Percentiles rank a stretch among this genome's conserved stretches.
phyloP scores from a whole-genome alignment of 2,329 filamentous ascomycete genomes.

The Purpureocillium takamizusanense region DNA sequence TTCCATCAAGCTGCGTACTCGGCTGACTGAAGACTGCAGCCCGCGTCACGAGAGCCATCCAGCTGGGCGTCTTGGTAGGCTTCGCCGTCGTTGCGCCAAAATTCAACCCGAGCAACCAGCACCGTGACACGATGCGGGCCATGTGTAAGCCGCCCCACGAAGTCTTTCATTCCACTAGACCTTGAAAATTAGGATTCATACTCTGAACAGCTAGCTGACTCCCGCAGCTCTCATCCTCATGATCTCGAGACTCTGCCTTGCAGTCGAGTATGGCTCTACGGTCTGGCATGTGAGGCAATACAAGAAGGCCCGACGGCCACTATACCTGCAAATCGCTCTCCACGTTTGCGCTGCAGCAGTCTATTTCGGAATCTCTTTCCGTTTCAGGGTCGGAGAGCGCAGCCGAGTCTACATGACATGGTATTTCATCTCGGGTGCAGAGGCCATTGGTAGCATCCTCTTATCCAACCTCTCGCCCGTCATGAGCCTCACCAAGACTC shows the following conservation, averaged over 20 bases:
- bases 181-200: no score
- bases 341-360: slow-evolving; percentile 25
- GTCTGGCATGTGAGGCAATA: slow-evolving; percentile 32
- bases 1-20: neutral
- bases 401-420: slow-evolving; percentile 30
- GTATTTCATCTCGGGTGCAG: slow-evolving; percentile 46
- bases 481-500: slow-evolving; percentile 52
- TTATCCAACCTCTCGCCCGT: slow-evolving; percentile 46
- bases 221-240: slow-evolving; percentile 34
- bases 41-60: slow-evolving; percentile 45
- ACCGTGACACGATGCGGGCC: slow-evolving; percentile 25
- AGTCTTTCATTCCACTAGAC: no score
- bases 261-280: slow-evolving; percentile 43
- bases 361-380: slow-evolving; percentile 32
- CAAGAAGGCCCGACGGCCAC: slow-evolving; percentile 23
- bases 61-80: slow-evolving; percentile 56
- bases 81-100: slow-evolving; percentile 51
- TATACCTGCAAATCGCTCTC: slow-evolving; percentile 24
- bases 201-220: neutral
- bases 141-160: slow-evolving; percentile 21
- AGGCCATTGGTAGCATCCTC: slow-evolving; percentile 40
- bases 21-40: slow-evolving; percentile 19
- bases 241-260: slow-evolving; percentile 42
- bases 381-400: slow-evolving; percentile 20
- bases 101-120: slow-evolving; percentile 29